A percentile compares a stretch with the other conserved stretches of the same genome.
These are phyloP conservation scores for Ploettnerulaceae sp. DNA, from an alignment of 2,329 filamentous ascomycete species.

Conservation along the genomic window DNA sequence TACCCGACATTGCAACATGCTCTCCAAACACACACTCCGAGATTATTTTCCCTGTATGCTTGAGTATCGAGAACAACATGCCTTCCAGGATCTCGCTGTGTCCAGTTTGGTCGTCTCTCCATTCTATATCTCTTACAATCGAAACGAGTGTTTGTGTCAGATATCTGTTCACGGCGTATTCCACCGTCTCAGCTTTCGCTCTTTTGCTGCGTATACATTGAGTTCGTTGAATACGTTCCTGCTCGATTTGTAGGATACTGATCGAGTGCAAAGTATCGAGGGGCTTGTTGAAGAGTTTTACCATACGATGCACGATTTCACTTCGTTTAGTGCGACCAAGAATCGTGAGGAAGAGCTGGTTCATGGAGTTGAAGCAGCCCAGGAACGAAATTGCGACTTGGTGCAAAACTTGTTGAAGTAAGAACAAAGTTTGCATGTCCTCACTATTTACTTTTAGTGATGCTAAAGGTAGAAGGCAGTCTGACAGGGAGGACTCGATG, in stretches of 20 bases:
- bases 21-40: conserved; percentile 38
- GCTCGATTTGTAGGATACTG: conserved; percentile 16
- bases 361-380: conserved; percentile 23
- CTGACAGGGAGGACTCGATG: conserved; percentile 16
- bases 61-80: conserved; percentile 36
- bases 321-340: conserved; percentile 18
- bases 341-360: conserved; percentile 24
- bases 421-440: conserved; percentile 6
- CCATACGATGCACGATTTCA: conserved; percentile 21
- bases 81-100: conserved; percentile 39
- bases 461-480: conserved; percentile 19
- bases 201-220: conserved; percentile 8
- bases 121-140: conserved; percentile 21
- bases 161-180: conserved; percentile 25
- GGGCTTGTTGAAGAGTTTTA: conserved; percentile 20
- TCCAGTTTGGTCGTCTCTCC: conserved; percentile 20
- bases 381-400: conserved; percentile 19
- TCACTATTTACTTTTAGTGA: conserved; percentile 11
- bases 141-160: conserved; percentile 16
- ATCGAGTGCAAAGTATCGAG: conserved; percentile 17
- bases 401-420: conserved; percentile 23
- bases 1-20: conserved; percentile 24
- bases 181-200: conserved; percentile 8
- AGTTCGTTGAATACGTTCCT: conserved; percentile 4
- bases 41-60: conserved; percentile 38